phyloP scores from a whole-genome alignment of 805 yeast species.

The Candida anglica region DNA sequence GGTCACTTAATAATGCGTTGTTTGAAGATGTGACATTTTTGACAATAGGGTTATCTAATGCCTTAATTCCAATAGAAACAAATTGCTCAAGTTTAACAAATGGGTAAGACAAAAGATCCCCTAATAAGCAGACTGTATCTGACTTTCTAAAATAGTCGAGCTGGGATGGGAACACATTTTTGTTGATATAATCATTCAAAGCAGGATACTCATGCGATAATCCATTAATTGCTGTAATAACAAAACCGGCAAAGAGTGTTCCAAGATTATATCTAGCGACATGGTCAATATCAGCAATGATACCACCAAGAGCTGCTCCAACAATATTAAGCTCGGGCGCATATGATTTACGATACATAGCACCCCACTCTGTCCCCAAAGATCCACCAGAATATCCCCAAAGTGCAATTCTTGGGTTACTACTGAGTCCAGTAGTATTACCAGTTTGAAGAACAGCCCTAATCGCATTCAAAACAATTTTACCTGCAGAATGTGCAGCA shows the following conservation, averaged over 20 bases:
- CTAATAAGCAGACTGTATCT: neutral
- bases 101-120: neutral
- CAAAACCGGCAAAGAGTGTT: slow-evolving; percentile 17
- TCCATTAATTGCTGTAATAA: slow-evolving; percentile 20
- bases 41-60: slow-evolving; percentile 2
- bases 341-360: slow-evolving; percentile 20
- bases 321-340: slow-evolving; percentile 21
- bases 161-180: slow-evolving; percentile 4
- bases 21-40: slow-evolving; percentile 2
- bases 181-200: slow-evolving; percentile 6
- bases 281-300: slow-evolving; percentile 18
- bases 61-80: slow-evolving; percentile 4
- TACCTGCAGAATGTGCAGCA: slow-evolving; percentile 19
- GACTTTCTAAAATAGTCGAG: neutral
- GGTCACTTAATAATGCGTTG: slow-evolving; percentile 2
- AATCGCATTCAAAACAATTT: slow-evolving; percentile 20
- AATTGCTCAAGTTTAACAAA: neutral
- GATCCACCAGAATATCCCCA: slow-evolving; percentile 34
- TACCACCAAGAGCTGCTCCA: slow-evolving; percentile 29
- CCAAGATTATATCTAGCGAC: slow-evolving; percentile 17
- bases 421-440: slow-evolving; percentile 13
- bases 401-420: slow-evolving; percentile 15
- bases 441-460: slow-evolving; percentile 16
- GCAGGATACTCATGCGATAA: slow-evolving; percentile 21
- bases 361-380: slow-evolving; percentile 25